These are phyloP conservation scores for Castanea mollissima DNA, from an alignment of 306 rosid genomes.

Conservation along the genomic window DNA sequence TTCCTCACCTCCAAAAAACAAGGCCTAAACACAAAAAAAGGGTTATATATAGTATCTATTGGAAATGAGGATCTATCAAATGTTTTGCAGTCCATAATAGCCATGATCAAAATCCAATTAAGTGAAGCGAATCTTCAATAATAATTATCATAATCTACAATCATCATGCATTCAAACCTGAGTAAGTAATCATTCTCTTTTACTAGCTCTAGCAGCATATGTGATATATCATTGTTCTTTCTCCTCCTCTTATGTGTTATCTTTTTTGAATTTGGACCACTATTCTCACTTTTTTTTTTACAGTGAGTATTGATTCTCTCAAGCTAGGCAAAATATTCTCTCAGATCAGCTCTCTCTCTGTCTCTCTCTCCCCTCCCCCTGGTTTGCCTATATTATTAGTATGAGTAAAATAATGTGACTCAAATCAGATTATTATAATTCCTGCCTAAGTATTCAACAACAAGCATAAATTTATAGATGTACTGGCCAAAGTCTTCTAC, in stretches of 20 bases:
- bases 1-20: constrained; percentile 61
- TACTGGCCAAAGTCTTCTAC: not conserved
- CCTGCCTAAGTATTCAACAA: not conserved
- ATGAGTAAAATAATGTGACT: not conserved
- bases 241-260: not conserved
- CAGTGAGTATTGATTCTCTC: not conserved
- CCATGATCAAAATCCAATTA: not conserved
- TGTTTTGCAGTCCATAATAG: not conserved
- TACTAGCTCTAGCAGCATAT: not conserved
- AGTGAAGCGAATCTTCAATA: not conserved
- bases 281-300: not conserved
- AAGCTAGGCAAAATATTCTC: not conserved
- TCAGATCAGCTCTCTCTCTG: no score
- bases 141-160: not conserved
- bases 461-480: not conserved
- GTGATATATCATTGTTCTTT: not conserved
- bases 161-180: not conserved
- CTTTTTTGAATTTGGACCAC: not conserved
- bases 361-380: not conserved
- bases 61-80: not conserved
- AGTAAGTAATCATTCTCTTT: not conserved
- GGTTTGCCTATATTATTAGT: not conserved
- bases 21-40: constrained; percentile 44
- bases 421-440: not conserved
- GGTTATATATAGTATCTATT: not conserved